phyloP scores from a whole-genome alignment of 2,329 filamentous ascomycete species.

The Cercospora janseana region DNA sequence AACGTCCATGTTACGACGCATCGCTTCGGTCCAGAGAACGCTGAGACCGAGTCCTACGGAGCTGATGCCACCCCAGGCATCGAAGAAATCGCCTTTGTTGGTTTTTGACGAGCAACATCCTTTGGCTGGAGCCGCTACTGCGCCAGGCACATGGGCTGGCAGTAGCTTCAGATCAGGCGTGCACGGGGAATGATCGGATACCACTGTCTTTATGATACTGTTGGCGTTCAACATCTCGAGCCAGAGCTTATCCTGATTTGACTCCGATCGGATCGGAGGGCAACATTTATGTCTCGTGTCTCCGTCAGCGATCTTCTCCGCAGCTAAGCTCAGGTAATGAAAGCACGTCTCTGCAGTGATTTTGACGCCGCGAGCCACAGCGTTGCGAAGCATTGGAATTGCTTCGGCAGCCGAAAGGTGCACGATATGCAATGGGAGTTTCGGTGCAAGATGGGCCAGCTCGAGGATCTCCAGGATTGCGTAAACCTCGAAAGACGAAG shows the following conservation, averaged over 20 bases:
- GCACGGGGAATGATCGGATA: constrained; percentile 94
- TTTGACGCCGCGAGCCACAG: constrained; percentile 70
- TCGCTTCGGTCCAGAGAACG: constrained; percentile 79
- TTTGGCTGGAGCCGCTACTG: constrained; percentile 31
- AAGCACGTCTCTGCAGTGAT: constrained; percentile 95
- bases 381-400: constrained; percentile 74
- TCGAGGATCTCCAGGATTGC: constrained; percentile 84
- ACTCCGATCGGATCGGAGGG: constrained; percentile 77
- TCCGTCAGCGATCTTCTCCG: constrained; percentile 77
- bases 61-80: constrained; percentile 93
- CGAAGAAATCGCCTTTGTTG: constrained; percentile 86
- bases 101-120: constrained; percentile 53
- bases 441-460: constrained; percentile 74
- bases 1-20: constrained; percentile 55
- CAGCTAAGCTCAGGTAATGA: constrained; percentile 83
- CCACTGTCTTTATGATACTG: constrained; percentile 85
- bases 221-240: constrained; percentile 68
- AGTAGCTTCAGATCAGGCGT: constrained; percentile 91
- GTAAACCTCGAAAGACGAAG: constrained; percentile 84
- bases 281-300: constrained; percentile 95
- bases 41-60: constrained; percentile 89
- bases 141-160: constrained; percentile 63
- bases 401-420: constrained; percentile 87
- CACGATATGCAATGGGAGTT: constrained; percentile 86
- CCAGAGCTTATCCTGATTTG: constrained; percentile 86